These are phyloP conservation scores for Nakaseomyces sp. DNA, from an alignment of 1,139 yeast genomes.

Conservation along the genomic window DNA sequence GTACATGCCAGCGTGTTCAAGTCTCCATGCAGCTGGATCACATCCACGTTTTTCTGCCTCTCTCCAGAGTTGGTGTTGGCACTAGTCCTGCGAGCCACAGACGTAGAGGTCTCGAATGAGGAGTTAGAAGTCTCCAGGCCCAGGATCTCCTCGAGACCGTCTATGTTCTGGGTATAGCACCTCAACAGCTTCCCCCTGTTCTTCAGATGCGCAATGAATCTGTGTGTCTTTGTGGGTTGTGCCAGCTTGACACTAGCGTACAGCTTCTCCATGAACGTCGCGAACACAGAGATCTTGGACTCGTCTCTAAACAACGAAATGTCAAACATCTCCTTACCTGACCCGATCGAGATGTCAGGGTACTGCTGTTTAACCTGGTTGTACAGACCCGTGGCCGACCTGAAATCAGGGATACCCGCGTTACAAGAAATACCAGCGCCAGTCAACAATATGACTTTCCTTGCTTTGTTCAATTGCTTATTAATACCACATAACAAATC, in stretches of 20 bases:
- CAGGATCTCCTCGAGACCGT: conserved; percentile 33
- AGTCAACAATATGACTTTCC: conserved; percentile 55
- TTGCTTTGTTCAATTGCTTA: conserved; percentile 25
- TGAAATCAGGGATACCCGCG: conserved; percentile 93
- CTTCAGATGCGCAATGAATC: conserved; percentile 58
- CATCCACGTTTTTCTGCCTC: conserved; percentile 63
- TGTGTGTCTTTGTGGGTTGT: conserved; percentile 75
- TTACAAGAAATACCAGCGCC: conserved; percentile 96
- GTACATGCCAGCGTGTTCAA: conserved; percentile 68
- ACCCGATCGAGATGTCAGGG: conserved; percentile 49
- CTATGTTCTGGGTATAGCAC: conserved; percentile 76
- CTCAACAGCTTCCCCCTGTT: conserved; percentile 61
- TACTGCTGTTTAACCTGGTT: conserved; percentile 57
- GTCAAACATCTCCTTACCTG: conserved; percentile 87
- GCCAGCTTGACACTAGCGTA: conserved; percentile 58
- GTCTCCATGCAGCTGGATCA: conserved; percentile 87
- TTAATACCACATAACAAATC: neutral
- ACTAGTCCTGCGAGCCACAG: no score
- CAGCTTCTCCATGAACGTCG: conserved; percentile 48
- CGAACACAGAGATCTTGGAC: conserved; percentile 52
- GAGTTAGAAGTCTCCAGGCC: conserved; percentile 28
- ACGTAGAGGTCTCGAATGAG: conserved; percentile 15
- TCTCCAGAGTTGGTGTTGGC: no score
- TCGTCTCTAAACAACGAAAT: conserved; percentile 66
- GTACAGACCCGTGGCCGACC: conserved; percentile 78